Conservation (phyloP, 2,329 filamentous ascomycete genomes). For the Diaporthe batatas region DNA sequence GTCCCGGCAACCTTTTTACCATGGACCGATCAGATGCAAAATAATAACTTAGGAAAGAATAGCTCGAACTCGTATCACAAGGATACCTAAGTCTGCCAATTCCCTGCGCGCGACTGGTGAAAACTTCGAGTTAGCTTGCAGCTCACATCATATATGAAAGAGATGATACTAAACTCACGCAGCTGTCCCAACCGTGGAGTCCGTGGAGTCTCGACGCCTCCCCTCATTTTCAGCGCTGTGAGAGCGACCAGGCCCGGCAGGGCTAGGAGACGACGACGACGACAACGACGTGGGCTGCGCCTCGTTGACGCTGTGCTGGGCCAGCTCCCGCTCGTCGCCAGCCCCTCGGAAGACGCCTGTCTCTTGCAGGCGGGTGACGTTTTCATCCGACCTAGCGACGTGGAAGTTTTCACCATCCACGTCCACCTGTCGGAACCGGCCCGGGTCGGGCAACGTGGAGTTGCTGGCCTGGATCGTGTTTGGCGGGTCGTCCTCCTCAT, state of each 20-base stretch:
- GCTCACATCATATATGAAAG: too few species aligned
- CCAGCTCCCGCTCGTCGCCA: background rate
- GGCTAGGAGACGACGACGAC: background rate
- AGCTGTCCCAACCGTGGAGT: background rate
- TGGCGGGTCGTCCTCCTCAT: background rate
- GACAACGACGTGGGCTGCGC: background rate
- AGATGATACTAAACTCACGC: background rate
- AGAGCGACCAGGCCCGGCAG: background rate
- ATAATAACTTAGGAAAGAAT: too few species aligned
- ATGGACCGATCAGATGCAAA: too few species aligned
- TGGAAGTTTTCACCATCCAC: background rate
- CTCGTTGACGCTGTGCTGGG: background rate
- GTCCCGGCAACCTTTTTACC: too few species aligned
- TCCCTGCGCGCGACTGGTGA: background rate
- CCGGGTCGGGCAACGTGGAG: background rate
- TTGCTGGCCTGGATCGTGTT: background rate
- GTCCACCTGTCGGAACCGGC: rapidly evolving
- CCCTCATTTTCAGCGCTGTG: too few species aligned
- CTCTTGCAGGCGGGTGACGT: background rate
- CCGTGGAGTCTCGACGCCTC: background rate
- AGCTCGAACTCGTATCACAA: too few species aligned
- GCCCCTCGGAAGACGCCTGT: conserved; percentile 1
- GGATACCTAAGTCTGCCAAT: background rate
- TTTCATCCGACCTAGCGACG: background rate
- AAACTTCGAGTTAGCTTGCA: background rate